Percentiles rank a stretch among this genome's conserved stretches.
Evolutionary conservation across 805 yeast genomes (phyloP).

Genomic region (Starmerella bombi): DNA sequence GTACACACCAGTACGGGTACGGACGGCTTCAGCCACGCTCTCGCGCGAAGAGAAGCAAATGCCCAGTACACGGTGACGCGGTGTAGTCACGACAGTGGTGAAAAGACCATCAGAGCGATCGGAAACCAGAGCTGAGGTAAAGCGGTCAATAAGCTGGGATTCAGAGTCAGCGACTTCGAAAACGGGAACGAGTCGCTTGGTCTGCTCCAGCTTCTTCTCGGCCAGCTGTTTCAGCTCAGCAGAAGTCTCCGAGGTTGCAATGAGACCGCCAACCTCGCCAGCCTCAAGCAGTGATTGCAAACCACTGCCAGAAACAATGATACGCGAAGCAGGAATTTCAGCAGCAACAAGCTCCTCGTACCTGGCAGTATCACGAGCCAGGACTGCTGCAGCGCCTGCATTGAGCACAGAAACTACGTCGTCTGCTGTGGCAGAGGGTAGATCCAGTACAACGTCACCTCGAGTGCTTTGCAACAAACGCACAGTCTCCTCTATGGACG

Average conservation of each 20-base stretch:
- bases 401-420: conserved; percentile 41
- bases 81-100: conserved; percentile 69
- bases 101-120: conserved; percentile 80
- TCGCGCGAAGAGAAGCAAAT: conserved; percentile 79
- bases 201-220: conserved; percentile 10
- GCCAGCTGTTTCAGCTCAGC: conserved; percentile 11
- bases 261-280: conserved; percentile 17
- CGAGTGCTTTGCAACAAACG: conserved; percentile 4
- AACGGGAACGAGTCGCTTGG: conserved; percentile 19
- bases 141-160: conserved; percentile 6
- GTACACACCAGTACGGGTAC: conserved; percentile 76
- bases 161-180: conserved; percentile 11
- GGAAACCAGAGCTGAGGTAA: conserved; percentile 6
- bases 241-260: conserved; percentile 5
- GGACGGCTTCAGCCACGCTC: conserved; percentile 70
- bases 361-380: conserved; percentile 28
- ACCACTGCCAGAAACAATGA: conserved; percentile 26
- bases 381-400: conserved; percentile 40
- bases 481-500: conserved; percentile 2
- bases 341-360: conserved; percentile 29
- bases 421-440: conserved; percentile 29
- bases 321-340: conserved; percentile 42
- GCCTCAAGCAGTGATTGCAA: not conserved
- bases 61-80: conserved; percentile 62
- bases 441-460: conserved; percentile 4